Conservation (phyloP, 148 eudicot genomes). For the Camellia japonica region DNA sequence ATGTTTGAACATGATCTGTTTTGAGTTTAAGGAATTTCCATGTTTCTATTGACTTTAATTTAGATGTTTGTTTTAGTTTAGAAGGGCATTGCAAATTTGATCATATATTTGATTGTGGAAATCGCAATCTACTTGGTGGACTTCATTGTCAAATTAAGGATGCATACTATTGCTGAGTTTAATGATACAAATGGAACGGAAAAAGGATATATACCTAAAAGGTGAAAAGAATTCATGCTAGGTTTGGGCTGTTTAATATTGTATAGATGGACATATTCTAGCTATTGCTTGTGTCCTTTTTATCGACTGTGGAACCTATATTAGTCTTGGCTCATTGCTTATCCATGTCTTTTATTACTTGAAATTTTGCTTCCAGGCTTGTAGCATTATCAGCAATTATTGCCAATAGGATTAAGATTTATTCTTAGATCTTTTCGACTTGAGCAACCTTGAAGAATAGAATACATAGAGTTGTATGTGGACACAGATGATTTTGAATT, state of each 20-base stretch:
- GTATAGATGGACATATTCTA: no score
- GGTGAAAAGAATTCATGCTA: neutral
- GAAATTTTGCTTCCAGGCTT: neutral
- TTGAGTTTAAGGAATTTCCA: neutral
- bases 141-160: no score
- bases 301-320: neutral
- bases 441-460: neutral
- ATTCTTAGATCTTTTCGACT: neutral
- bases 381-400: neutral
- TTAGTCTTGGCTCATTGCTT: neutral
- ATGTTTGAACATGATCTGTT: constrained; percentile 5
- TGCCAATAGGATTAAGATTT: neutral
- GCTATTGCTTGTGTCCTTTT: no score
- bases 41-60: neutral
- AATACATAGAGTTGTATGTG: neutral
- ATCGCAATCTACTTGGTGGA: no score
- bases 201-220: neutral
- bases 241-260: neutral
- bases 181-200: neutral
- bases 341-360: neutral
- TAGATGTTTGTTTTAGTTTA: neutral
- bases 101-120: neutral
- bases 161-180: neutral
- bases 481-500: neutral
- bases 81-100: neutral